These are phyloP conservation scores for Alloteropsis semialata DNA, from an alignment of 176 grass and related monocot species.

Conservation along the genomic window DNA sequence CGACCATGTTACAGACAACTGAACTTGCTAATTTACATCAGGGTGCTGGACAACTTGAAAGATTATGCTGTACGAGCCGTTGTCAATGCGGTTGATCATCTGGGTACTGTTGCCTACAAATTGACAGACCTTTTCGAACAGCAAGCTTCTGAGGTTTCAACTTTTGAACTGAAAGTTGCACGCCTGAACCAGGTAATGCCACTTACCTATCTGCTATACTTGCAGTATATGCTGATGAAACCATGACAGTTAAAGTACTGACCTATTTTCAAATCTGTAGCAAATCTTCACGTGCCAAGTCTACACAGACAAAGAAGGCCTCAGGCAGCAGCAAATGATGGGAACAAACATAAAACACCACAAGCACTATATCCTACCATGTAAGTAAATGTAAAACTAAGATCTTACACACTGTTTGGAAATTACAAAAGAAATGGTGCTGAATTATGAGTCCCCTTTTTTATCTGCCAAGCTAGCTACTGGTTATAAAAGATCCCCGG, in stretches of 20 bases:
- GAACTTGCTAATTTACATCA: constrained; percentile 25
- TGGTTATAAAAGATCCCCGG: constrained; percentile 40
- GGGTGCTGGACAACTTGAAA: constrained; percentile 95
- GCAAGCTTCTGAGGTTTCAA: constrained; percentile 74
- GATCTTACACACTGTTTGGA: not conserved
- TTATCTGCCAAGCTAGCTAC: constrained; percentile 50
- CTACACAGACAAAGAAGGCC: constrained; percentile 76
- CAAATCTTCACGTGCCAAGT: constrained; percentile 71
- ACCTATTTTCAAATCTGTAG: constrained; percentile 26
- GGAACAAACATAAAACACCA: constrained; percentile 59
- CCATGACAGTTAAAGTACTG: not conserved
- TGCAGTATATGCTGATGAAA: not conserved
- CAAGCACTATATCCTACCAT: constrained; percentile 91
- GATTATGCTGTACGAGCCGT: constrained; percentile 79
- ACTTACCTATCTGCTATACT: not conserved
- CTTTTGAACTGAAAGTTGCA: constrained; percentile 72
- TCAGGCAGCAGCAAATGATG: constrained; percentile 70
- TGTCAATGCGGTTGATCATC: constrained; percentile 94
- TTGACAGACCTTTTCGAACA: constrained; percentile 87
- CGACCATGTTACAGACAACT: not conserved
- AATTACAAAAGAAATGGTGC: not conserved
- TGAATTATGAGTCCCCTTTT: constrained; percentile 8
- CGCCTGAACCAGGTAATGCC: constrained; percentile 73
- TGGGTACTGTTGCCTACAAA: constrained; percentile 95
- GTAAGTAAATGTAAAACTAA: constrained; percentile 48